Evolutionary conservation across 305 asterid genomes (phyloP).

Genomic region (Euphrasia arctica): DNA sequence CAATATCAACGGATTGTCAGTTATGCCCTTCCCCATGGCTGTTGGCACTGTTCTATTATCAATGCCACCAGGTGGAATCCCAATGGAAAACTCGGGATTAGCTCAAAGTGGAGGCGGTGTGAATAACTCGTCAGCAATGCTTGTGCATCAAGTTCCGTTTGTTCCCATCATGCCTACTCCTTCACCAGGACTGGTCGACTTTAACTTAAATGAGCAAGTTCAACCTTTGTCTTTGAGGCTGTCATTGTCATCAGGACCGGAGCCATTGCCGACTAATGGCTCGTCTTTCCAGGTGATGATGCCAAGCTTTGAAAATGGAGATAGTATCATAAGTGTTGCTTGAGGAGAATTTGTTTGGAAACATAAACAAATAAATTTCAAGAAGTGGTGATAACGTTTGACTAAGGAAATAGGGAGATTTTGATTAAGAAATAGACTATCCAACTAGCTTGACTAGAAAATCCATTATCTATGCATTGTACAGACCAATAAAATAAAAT

Average conservation of each 20-base stretch:
- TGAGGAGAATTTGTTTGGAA: constrained; percentile 29
- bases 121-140: neutral
- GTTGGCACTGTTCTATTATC: neutral
- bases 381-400: constrained; percentile 12
- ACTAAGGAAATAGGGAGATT: constrained; percentile 17
- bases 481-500: constrained; percentile 32
- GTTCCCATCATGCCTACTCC: neutral
- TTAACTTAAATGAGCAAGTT: constrained; percentile 33
- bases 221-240: constrained; percentile 40
- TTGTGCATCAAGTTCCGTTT: constrained; percentile 6
- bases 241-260: constrained; percentile 36
- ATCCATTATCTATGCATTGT: constrained; percentile 32
- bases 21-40: constrained; percentile 2
- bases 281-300: constrained; percentile 27
- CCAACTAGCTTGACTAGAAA: constrained; percentile 29
- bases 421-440: constrained; percentile 30
- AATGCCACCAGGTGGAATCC: neutral
- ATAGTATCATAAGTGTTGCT: constrained; percentile 37
- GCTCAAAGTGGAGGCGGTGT: neutral
- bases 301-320: constrained; percentile 38
- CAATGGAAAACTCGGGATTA: neutral
- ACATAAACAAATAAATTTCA: constrained; percentile 5
- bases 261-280: constrained; percentile 21
- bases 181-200: neutral
- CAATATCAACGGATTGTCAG: neutral